Evolutionary conservation across 805 yeast genomes (phyloP), one percentile per base, ranked within the genome.

Genomic region (Vanderwaltozyma verrucispora): DNA sequence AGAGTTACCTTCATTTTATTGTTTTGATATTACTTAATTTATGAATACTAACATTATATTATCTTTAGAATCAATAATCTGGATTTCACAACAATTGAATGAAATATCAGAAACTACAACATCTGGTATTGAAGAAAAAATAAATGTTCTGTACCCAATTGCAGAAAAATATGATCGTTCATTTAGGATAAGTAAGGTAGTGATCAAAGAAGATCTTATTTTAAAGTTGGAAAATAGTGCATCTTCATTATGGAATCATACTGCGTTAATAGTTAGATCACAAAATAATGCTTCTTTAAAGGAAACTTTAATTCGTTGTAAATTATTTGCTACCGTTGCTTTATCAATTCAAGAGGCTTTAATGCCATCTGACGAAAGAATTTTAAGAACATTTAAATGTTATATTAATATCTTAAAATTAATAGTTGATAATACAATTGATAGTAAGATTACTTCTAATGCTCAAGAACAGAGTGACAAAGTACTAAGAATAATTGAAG

Each of bases 241-340:
- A 1, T 54, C 65, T 12, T 52, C 46, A 13, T 37, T 65, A 10
- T 68, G 72, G 72, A 68, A 67, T 40, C 35, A 55, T 1, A 40
- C 59, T 1, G 42, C 62, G 1, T 36, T 64, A 12, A 39, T 56
- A 4, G 40, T 50, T 37, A 62, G 53, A 32, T 35, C 49, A 1
- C 50, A 47, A 32, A 35, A 29, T n/a, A 21, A 42, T n/a, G 11
- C 9, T 0, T 37, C 42, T 7, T 33, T 33, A 0, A 32, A 45
- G 17, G 35, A 40, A 16, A 25, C 30, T 0, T 33, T 49, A 2
- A 43, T 49, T 24, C 25, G 43, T 15, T 43, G 54, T 11, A 60
- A 54, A 34, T 43, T 56, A 23, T 63, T 63, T 45, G 47, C 60
- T 1, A 42, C 61, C 12, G 34, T 64, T 15, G 32, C 65, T 17